Evolutionary conservation across 495 filamentous ascomycete genomes (phyloP).

Genomic region (Parathielavia hyrcaniae): DNA sequence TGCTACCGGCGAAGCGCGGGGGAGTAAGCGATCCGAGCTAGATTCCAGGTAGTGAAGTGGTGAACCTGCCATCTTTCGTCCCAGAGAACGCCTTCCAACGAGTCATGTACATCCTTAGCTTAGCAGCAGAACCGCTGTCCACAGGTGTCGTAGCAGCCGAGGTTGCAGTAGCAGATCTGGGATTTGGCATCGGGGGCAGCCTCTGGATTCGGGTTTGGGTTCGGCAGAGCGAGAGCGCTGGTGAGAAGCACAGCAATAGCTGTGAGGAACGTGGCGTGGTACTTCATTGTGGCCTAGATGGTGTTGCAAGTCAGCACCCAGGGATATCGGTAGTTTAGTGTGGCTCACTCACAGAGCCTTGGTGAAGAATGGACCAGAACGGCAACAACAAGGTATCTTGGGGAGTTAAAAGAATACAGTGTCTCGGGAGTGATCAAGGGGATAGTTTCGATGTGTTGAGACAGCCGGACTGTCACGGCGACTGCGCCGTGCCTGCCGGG

Average conservation of each 20-base stretch:
- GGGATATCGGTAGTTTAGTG: no score
- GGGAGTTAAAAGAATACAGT: neutral
- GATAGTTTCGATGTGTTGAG: no score
- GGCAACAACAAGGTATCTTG: neutral
- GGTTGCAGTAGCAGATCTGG: constrained; percentile 3
- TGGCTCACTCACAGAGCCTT: neutral
- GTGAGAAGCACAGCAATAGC: neutral
- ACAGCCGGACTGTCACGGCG: no score
- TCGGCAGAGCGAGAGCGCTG: neutral
- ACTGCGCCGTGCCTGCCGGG: no score
- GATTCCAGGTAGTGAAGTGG: no score
- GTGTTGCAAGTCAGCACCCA: neutral
- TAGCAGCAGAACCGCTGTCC: constrained; percentile 1
- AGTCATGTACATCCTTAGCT: no score
- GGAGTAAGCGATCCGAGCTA: no score
- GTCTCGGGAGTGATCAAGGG: neutral
- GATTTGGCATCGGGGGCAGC: neutral
- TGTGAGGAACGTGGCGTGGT: neutral
- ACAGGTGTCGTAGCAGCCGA: neutral
- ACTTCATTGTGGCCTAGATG: neutral
- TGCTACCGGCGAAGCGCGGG: no score
- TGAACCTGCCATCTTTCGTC: no score
- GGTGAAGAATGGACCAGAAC: neutral
- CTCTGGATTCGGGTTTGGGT: neutral
- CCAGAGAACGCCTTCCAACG: no score